phyloP scores from a whole-genome alignment of 2,329 filamentous ascomycete species.

The Penicillium verrucosum region DNA sequence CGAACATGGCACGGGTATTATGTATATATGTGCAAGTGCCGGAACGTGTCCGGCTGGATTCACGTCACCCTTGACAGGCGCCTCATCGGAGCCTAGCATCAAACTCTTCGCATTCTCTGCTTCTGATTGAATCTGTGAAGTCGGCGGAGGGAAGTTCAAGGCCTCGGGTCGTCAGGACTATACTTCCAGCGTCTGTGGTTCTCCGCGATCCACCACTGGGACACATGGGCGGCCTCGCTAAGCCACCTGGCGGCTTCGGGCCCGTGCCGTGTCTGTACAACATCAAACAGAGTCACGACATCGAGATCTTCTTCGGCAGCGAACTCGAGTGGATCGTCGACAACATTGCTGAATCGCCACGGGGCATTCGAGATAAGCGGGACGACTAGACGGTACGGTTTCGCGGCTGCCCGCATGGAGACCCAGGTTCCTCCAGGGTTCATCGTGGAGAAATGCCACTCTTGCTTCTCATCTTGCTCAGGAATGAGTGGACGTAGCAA shows the following conservation, averaged over 20 bases:
- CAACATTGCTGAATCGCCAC: conserved; percentile 37
- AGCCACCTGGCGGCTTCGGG: conserved; percentile 36
- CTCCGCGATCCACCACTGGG: conserved; percentile 43
- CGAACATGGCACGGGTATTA: not conserved
- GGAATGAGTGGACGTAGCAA: conserved; percentile 43
- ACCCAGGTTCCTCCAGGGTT: conserved; percentile 48
- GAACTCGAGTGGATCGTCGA: conserved; percentile 35
- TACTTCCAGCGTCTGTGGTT: conserved; percentile 23
- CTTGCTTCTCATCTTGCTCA: conserved; percentile 31
- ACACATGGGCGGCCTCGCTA: conserved; percentile 34
- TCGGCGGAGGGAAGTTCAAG: not conserved
- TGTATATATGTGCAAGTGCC: not conserved
- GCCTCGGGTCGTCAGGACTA: conserved; percentile 3
- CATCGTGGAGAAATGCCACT: conserved; percentile 37
- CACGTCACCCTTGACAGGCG: not conserved
- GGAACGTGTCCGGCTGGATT: not conserved
- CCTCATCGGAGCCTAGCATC: not conserved
- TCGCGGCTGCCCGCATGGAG: conserved; percentile 69
- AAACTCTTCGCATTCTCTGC: not conserved
- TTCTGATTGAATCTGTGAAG: not conserved
- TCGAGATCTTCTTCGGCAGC: conserved; percentile 33
- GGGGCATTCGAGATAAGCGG: conserved; percentile 70
- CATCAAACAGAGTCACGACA: conserved; percentile 24
- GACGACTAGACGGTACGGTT: conserved; percentile 67
- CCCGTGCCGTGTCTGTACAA: conserved; percentile 29